A percentile compares a stretch with the other conserved stretches of the same genome.
These are phyloP conservation scores for Plenodomus tracheiphilus DNA, from an alignment of 2,329 filamentous ascomycete species.

Conservation along the genomic window DNA sequence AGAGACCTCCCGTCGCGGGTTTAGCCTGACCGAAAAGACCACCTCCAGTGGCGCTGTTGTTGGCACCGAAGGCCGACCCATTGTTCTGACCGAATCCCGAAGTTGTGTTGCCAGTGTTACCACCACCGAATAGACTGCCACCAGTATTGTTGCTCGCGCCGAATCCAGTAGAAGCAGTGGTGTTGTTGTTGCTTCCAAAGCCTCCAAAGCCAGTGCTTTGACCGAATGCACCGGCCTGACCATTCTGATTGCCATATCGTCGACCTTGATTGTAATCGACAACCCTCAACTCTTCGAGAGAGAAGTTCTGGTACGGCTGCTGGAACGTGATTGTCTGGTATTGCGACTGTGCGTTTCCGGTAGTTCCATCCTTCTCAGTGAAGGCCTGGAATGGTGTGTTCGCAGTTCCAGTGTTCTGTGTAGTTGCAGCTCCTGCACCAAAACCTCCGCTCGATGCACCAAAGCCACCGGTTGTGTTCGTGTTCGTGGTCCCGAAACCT, in stretches of 20 bases:
- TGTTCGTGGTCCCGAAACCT: conserved; percentile 30
- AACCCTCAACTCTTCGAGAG: conserved; percentile 68
- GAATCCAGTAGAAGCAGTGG: conserved; percentile 49
- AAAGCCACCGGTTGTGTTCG: conserved; percentile 23
- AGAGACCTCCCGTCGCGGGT: conserved; percentile 40
- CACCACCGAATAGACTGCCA: conserved; percentile 50
- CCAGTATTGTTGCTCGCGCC: conserved; percentile 50
- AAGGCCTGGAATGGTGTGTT: conserved; percentile 67
- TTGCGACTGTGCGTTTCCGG: conserved; percentile 58
- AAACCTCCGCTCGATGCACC: conserved; percentile 34
- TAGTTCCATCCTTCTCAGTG: conserved; percentile 70
- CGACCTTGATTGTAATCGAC: conserved; percentile 89
- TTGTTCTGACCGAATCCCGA: conserved; percentile 41
- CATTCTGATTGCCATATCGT: conserved; percentile 78
- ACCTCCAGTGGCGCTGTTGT: conserved; percentile 32
- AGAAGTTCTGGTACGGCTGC: conserved; percentile 84
- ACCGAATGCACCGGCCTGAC: conserved; percentile 81
- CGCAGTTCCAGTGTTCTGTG: conserved; percentile 64
- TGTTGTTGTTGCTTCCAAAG: conserved; percentile 45
- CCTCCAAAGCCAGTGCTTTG: conserved; percentile 61
- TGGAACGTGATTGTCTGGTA: conserved; percentile 82
- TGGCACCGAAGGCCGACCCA: conserved; percentile 31
- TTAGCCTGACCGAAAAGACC: conserved; percentile 42
- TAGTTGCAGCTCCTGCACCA: conserved; percentile 21
- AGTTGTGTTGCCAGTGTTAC: conserved; percentile 35